These are phyloP conservation scores for Annona cherimola DNA, from an alignment of 164 flowering plant species.

Conservation along the genomic window DNA sequence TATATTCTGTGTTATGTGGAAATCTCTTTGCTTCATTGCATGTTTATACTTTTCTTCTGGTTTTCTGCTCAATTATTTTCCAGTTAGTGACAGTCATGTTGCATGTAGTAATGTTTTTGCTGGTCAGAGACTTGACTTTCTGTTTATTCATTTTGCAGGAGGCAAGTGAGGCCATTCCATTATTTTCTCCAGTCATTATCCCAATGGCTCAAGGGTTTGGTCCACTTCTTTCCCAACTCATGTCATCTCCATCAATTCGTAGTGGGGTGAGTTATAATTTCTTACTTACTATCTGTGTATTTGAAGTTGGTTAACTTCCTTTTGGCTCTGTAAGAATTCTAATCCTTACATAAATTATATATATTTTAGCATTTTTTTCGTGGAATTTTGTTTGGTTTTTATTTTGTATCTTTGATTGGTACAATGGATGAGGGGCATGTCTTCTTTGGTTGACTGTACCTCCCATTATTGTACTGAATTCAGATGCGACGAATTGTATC, in stretches of 20 bases:
- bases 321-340: neutral
- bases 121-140: neutral
- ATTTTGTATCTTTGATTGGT: neutral
- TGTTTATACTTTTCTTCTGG: neutral
- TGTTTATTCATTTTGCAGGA: slow-evolving; percentile 39
- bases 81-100: neutral
- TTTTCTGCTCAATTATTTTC: neutral
- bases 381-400: neutral
- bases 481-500: too few relatives aligned
- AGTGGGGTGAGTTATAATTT: slow-evolving; percentile 54
- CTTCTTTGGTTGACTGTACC: neutral
- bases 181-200: slow-evolving; percentile 90
- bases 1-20: neutral
- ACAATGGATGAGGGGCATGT: neutral
- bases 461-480: neutral
- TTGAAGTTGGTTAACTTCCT: neutral
- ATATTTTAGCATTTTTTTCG: neutral
- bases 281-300: neutral
- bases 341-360: neutral
- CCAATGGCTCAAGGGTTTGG: slow-evolving; percentile 94
- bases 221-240: slow-evolving; percentile 73
- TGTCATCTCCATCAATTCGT: slow-evolving; percentile 71
- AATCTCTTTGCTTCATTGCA: neutral
- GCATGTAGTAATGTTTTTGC: neutral
- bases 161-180: slow-evolving; percentile 75